Evolutionary conservation across 306 rosid genomes (phyloP).

Genomic region (Trifolium subterraneum): DNA sequence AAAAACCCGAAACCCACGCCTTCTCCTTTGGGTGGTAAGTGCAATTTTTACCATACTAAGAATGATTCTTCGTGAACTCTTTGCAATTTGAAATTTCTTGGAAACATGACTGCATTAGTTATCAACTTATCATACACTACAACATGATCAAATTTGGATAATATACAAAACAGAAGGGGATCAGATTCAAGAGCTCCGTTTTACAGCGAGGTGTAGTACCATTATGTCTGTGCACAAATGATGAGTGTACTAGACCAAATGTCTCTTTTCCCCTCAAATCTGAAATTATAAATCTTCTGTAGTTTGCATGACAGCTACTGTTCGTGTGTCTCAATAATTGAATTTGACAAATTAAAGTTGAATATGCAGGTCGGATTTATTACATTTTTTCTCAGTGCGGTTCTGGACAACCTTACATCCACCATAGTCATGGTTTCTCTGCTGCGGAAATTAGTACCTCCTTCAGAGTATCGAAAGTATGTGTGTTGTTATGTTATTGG

Average conservation of each 20-base stretch:
- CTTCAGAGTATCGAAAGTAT: conserved; percentile 90
- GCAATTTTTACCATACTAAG: conserved; percentile 18
- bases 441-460: conserved; percentile 88
- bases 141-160: conserved; percentile 11
- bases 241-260: conserved; percentile 5
- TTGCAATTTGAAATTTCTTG: conserved; percentile 24
- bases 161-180: not conserved
- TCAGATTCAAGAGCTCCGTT: not conserved
- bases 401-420: conserved; percentile 93
- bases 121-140: not conserved
- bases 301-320: conserved; percentile 20
- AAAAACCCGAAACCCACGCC: conserved; percentile 86
- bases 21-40: conserved; percentile 96
- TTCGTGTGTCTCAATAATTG: conserved; percentile 14
- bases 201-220: not conserved
- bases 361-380: conserved; percentile 79
- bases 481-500: conserved; percentile 30
- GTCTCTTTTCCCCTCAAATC: not conserved
- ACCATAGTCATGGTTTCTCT: conserved; percentile 95
- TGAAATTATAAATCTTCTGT: not conserved
- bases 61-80: conserved; percentile 19
- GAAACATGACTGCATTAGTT: conserved; percentile 17
- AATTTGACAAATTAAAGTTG: conserved; percentile 40
- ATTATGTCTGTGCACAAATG: not conserved
- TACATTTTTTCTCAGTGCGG: conserved; percentile 85